Evolutionary conservation across 1,284 basidiomycete genomes (phyloP).

Genomic region (Cryptococcus sp.): DNA sequence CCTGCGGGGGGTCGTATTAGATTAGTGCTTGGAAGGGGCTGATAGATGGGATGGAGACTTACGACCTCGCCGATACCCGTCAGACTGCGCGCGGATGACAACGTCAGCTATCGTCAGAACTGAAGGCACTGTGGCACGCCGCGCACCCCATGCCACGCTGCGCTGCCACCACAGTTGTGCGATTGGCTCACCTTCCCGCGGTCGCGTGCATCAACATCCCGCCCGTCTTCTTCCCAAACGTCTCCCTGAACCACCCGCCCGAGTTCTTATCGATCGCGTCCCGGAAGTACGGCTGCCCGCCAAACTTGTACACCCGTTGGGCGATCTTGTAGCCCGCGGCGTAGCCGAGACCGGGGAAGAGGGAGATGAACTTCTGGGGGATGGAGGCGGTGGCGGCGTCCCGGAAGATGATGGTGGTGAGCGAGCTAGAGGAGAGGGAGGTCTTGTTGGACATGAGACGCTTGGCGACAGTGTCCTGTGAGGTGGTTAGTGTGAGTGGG

Average conservation of each 20-base stretch:
- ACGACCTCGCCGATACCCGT: conserved; percentile 98
- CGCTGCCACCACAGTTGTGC: neutral
- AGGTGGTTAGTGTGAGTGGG: neutral
- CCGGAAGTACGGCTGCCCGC: conserved; percentile 97
- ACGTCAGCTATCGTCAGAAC: neutral
- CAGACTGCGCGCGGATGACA: conserved; percentile 56
- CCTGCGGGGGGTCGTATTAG: conserved; percentile 28
- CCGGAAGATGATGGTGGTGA: conserved; percentile 81
- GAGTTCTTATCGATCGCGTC: conserved; percentile 78
- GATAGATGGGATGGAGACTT: conserved; percentile 38
- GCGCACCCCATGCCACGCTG: neutral
- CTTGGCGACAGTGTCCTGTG: conserved; percentile 88
- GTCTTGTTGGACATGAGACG: conserved; percentile 95
- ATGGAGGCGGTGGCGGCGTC: conserved; percentile 71
- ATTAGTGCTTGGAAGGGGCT: neutral
- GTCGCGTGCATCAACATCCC: conserved; percentile 94
- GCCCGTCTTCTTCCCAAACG: conserved; percentile 92
- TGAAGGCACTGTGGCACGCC: neutral
- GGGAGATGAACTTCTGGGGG: conserved; percentile 72
- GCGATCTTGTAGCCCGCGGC: conserved; percentile 96
- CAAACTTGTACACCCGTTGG: conserved; percentile 96
- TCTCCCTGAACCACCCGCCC: conserved; percentile 70
- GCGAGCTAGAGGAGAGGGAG: conserved; percentile 61
- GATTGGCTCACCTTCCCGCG: conserved; percentile 70
- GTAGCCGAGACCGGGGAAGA: conserved; percentile 97